phyloP scores from a whole-genome alignment of 2,329 filamentous ascomycete species.

The Nemania serpens region DNA sequence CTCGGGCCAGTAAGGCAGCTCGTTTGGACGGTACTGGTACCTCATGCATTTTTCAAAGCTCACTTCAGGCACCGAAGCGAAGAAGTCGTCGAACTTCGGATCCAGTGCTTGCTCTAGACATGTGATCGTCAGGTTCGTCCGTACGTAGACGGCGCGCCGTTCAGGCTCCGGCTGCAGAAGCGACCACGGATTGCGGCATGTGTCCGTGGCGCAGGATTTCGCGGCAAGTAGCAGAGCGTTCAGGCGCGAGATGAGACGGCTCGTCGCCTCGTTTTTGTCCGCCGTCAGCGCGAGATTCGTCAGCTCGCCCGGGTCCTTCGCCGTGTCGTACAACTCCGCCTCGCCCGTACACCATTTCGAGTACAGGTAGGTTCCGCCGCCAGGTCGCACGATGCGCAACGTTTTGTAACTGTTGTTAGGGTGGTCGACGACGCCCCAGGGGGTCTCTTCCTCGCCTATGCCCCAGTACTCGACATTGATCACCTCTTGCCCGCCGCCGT shows the following conservation, averaged over 20 bases:
- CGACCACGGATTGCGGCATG: slow-evolving; percentile 26
- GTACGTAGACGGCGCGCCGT: slow-evolving; percentile 3
- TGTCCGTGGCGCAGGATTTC: slow-evolving; percentile 24
- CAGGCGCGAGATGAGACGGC: slow-evolving; percentile 22
- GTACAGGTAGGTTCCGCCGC: slow-evolving; percentile 20
- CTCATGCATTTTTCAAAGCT: slow-evolving; percentile 18
- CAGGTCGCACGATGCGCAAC: slow-evolving; percentile 22
- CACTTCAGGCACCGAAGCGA: slow-evolving; percentile 18
- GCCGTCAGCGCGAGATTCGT: slow-evolving; percentile 16
- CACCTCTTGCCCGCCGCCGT: slow-evolving; percentile 19
- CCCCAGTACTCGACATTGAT: slow-evolving; percentile 30
- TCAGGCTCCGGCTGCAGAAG: slow-evolving; percentile 24
- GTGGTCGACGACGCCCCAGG: slow-evolving; percentile 9
- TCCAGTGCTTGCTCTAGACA: slow-evolving; percentile 26
- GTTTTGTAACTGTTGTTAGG: slow-evolving; percentile 24
- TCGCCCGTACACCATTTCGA: slow-evolving; percentile 26
- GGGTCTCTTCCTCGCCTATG: slow-evolving; percentile 16
- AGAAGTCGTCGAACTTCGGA: slow-evolving; percentile 23
- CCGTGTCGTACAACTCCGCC: slow-evolving; percentile 26
- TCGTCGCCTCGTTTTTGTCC: slow-evolving; percentile 29
- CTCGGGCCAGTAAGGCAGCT: slow-evolving; percentile 23
- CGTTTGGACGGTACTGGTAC: slow-evolving; percentile 20
- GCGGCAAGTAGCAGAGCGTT: slow-evolving; percentile 22
- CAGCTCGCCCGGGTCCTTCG: slow-evolving; percentile 22
- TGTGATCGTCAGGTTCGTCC: slow-evolving; percentile 19